Conservation (phyloP, 352 stramenopile genomes). For the Pythium myriotylum region DNA sequence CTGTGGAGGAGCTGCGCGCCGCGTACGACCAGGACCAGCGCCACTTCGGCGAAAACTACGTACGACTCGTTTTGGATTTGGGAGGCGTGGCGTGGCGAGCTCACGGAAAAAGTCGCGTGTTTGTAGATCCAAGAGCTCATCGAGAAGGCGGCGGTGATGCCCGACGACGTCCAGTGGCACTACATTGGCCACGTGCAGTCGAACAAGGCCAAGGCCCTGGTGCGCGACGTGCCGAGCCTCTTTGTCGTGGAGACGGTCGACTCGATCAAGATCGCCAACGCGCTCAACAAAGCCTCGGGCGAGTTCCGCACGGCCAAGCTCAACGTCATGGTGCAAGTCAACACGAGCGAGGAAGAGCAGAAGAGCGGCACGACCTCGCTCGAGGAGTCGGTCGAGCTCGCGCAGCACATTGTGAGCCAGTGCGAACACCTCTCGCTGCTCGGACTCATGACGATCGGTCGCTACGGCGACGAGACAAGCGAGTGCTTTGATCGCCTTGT, state of each 20-base stretch:
- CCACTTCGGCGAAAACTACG: constrained; percentile 99
- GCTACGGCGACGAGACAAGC: constrained; percentile 90
- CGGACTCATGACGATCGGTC: constrained; percentile 99
- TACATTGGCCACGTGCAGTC: constrained; percentile 99
- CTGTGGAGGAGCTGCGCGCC: constrained; percentile 82
- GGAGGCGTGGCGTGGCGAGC: no score
- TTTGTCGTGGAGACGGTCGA: constrained; percentile 97
- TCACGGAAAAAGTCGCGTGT: no score
- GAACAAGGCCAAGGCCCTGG: constrained; percentile 96
- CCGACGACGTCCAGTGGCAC: constrained; percentile 94
- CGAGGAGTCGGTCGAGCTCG: constrained; percentile 75
- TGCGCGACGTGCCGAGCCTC: constrained; percentile 92
- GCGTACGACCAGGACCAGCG: constrained; percentile 92
- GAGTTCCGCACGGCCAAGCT: constrained; percentile 77
- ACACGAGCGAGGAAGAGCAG: constrained; percentile 97
- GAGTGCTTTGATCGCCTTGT: constrained; percentile 92
- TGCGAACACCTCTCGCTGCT: constrained; percentile 93
- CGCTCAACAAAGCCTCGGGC: constrained; percentile 90
- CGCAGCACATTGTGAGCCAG: constrained; percentile 86
- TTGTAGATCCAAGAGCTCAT: constrained; percentile 94
- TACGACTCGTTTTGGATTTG: constrained; percentile 36
- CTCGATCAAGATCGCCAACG: constrained; percentile 95
- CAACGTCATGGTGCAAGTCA: constrained; percentile 97
- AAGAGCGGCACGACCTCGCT: constrained; percentile 92
- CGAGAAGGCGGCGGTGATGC: constrained; percentile 91